Base-by-base conservation (phyloP, 1,284 basidiomycete species). In the Tylopilus orsonianus region DNA sequence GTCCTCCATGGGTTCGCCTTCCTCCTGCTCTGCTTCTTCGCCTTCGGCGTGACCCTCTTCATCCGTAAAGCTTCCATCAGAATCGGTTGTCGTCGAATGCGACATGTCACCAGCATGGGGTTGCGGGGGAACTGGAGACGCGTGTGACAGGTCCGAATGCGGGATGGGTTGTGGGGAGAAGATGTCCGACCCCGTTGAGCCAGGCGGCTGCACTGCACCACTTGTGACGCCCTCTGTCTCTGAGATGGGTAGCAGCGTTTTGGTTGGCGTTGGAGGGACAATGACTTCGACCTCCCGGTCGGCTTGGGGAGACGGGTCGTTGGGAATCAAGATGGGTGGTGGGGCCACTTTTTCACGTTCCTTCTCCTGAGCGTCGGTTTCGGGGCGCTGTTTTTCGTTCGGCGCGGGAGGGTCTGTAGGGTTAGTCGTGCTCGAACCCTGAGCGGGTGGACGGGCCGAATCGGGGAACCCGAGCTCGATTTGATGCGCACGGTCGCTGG, bases 121-220 rank as follows among this genome's bases (percentile, higher is more conserved):
- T 38, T 62, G 66, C 1, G 42, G 41, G 22, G 48, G 10, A 34
- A 46, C 33, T 20, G 64, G 26, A 29, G 58, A 39, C 9, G 64
- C 14, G 13, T 59, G 55, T 14, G 65, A 49, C 26, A 52, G 18
- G 18, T 69, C 64, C 20, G 61, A 53, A 30, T 60, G 62, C 1
- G 62, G 48, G 36, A 41, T 46, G 24, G 62, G 54, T 36, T 67
- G 53, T 33, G 64, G 58, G 36, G 64, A 69, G 46, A 69, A 67
- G 39, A 69, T 50, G 29, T 67, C 64, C 5, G 64, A 49, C 4
- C 69, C 79, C 18, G 74, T 76, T 27, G 80, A 79, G 20, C 80
- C 80, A 20, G 80, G 79, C 6, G 78, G 68, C 48, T 81, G 78
- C 13, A 80, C 78, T 13, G 77, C 76, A 29, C 76, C 78, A 32